Evolutionary conservation across 2,329 filamentous ascomycete genomes (phyloP).

Genomic region (Didymellaceae sp.): DNA sequence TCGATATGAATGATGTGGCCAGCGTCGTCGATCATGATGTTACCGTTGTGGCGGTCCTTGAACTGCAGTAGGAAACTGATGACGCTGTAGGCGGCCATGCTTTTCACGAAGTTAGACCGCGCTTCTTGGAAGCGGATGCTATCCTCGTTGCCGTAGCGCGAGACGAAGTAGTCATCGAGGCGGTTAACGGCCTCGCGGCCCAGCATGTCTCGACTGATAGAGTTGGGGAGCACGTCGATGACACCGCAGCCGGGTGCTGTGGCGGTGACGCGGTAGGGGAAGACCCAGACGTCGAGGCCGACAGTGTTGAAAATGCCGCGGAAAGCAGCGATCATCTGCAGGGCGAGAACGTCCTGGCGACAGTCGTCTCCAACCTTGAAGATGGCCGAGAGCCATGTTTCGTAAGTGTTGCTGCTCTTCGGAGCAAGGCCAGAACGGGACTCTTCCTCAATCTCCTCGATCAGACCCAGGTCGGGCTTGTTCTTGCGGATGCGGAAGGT

Average conservation of each 20-base stretch:
- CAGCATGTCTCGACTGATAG: constrained; percentile 97
- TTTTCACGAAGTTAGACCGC: constrained; percentile 97
- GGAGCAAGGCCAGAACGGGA: constrained; percentile 39
- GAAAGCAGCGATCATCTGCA: constrained; percentile 98
- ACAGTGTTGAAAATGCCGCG: constrained; percentile 95
- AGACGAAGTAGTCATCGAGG: constrained; percentile 96
- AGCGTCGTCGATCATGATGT: constrained; percentile 98
- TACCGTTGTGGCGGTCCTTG: constrained; percentile 98
- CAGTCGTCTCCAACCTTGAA: constrained; percentile 99
- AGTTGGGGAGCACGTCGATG: constrained; percentile 97
- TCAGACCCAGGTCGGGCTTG: constrained; percentile 51
- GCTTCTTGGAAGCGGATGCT: constrained; percentile 94
- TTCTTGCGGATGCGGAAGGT: constrained; percentile 96
- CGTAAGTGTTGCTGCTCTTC: constrained; percentile 67
- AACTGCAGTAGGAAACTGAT: constrained; percentile 97
- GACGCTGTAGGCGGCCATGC: constrained; percentile 97
- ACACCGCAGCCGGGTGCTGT: constrained; percentile 97
- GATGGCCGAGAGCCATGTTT: constrained; percentile 99
- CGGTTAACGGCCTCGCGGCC: constrained; percentile 97
- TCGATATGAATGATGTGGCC: constrained; percentile 99
- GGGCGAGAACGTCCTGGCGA: constrained; percentile 91
- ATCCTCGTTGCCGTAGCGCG: constrained; percentile 96
- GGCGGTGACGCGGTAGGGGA: constrained; percentile 94
- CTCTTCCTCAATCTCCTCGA: constrained; percentile 42
- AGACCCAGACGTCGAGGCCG: constrained; percentile 95